phyloP scores from a whole-genome alignment of 305 asterid species.

The Fraxinus latifolia region DNA sequence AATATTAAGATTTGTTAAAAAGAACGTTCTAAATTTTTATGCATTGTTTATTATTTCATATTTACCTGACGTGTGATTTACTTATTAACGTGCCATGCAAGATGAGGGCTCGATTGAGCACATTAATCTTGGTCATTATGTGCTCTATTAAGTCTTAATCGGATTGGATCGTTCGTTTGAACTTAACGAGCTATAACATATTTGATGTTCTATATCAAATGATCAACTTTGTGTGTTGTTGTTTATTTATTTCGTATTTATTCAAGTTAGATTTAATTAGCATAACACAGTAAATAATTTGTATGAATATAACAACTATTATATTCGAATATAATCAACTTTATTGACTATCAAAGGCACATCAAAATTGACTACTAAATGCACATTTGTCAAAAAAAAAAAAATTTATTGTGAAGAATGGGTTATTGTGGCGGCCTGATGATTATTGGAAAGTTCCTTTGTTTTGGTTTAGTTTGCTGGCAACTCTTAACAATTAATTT shows the following conservation, averaged over 20 bases:
- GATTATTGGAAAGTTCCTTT: not conserved
- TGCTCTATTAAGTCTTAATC: no score
- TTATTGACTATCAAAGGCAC: not conserved
- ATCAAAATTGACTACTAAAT: not conserved
- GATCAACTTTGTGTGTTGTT: not conserved
- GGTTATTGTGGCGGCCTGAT: not conserved
- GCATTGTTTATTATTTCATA: no score
- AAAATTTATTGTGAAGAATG: not conserved
- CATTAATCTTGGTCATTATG: not conserved
- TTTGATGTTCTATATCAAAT: not conserved
- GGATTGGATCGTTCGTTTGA: no score
- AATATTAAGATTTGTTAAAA: no score
- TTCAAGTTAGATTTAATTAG: not conserved
- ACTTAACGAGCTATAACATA: no score
- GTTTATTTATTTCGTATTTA: not conserved
- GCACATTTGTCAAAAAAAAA: not conserved
- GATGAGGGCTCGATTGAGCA: not conserved
- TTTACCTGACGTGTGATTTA: not conserved
- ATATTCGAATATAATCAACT: no score
- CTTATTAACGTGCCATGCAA: not conserved
- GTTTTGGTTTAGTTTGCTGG: not conserved
- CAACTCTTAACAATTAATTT: no score
- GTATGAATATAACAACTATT: not conserved
- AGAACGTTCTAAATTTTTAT: not conserved
- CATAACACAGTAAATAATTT: not conserved